Evolutionary conservation across 331 rosid species (phyloP), one percentile per base, ranked within the genome.

Genomic region (Prunus yedoensis): DNA sequence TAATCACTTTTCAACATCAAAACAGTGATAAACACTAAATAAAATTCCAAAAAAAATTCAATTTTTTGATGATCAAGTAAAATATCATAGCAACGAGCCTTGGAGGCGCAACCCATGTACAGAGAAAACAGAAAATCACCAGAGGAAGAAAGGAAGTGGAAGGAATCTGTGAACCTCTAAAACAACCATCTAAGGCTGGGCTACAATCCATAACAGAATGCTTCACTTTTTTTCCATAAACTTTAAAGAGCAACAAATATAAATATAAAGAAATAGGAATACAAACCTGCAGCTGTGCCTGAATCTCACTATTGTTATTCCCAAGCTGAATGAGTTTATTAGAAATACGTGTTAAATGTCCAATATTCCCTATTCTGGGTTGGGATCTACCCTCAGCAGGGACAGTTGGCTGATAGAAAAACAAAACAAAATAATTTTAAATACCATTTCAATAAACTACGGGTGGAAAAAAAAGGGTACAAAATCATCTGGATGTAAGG

Each of bases 311-410:
- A 85, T 76, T 95, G 82, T 79, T 86, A 75, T 87, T 95, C 68
- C 86, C 99, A 68, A 89, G 81, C 83, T 89, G 96, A 81, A 89
- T 75, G 71, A 95, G 88, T 82, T 93, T 95, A 91, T 95, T 95
- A 66, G 97, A 88, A 71, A 95, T 86, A 25, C 92, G 98, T n/a
- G 99, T 95, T 77, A 95, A 76, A 83, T 95, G 99, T 64, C 99
- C 99, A 73, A 95, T 88, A 87, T 78, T 83, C 66, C 99, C 99
- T 78, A 95, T 87, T 88, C 94, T 91, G 70, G 98, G 96, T 14
- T 86, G 85, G 16, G 83, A 58, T 79, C 90, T 95, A 75, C 88
- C 91, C 81, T 88, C 96, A 52, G 87, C 90, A 71, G 93, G 85
- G 72, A 78, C 64, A 27, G 99, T 89, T 78, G 99, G 97, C 99